Conservation (phyloP, 1,139 yeast species). For the Taphrina pruni region DNA sequence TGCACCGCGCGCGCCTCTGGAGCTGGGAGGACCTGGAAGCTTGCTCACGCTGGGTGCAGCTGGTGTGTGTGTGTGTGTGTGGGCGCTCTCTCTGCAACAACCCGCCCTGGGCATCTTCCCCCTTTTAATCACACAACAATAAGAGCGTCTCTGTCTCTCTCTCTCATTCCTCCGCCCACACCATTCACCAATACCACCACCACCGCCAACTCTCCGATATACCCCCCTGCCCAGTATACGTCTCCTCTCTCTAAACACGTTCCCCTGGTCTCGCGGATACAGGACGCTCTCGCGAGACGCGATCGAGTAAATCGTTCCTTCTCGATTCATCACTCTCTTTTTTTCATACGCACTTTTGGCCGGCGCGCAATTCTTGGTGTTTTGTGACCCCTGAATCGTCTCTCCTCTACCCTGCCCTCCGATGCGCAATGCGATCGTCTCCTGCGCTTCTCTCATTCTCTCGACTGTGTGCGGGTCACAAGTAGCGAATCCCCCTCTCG, state of each 20-base stretch:
- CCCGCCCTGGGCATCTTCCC: neutral
- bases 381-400: conserved; percentile 4
- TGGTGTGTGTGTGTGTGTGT: too few relatives aligned
- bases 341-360: too few relatives aligned
- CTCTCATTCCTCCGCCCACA: neutral
- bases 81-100: too few relatives aligned
- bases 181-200: neutral
- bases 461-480: conserved; percentile 18
- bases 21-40: too few relatives aligned
- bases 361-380: too few relatives aligned
- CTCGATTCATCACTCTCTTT: neutral
- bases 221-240: neutral
- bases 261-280: neutral
- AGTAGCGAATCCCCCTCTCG: conserved; percentile 44
- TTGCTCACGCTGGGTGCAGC: too few relatives aligned
- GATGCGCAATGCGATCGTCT: conserved; percentile 8
- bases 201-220: too few relatives aligned
- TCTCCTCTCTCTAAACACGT: neutral
- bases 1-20: too few relatives aligned
- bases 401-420: neutral
- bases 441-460: neutral
- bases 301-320: neutral
- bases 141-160: neutral
- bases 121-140: neutral
- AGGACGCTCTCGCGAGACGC: conserved; percentile 8